A percentile compares a stretch with the other conserved stretches of the same genome.
Evolutionary conservation across 495 filamentous ascomycete genomes (phyloP).

Genomic region (Neurospora sp.): DNA sequence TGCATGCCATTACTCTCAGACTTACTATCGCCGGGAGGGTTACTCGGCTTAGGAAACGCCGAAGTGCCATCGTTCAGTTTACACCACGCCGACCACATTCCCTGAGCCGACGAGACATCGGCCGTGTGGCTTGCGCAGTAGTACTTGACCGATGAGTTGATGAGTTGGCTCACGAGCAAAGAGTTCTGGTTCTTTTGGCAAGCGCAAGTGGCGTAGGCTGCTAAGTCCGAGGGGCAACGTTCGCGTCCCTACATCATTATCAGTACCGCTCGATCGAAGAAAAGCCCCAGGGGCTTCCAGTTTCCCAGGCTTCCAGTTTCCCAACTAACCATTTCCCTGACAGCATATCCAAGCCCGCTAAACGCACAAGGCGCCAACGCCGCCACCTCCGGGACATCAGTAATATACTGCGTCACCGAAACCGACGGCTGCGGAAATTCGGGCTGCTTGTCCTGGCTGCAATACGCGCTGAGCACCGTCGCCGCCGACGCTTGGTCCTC

Average conservation of each 20-base stretch:
- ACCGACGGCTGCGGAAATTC: constrained; percentile 28
- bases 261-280: not conserved
- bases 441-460: constrained; percentile 26
- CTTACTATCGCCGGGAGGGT: constrained; percentile 36
- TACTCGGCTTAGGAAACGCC: constrained; percentile 30
- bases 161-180: constrained; percentile 22
- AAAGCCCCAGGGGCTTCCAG: not conserved
- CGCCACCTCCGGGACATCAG: constrained; percentile 32
- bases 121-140: constrained; percentile 27
- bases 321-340: constrained; percentile 27
- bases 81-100: constrained; percentile 39
- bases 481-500: constrained; percentile 35
- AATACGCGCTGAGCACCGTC: constrained; percentile 36
- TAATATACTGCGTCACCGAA: constrained; percentile 32
- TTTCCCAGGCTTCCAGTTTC: not conserved
- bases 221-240: constrained; percentile 27
- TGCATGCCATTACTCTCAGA: not conserved
- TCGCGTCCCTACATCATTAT: constrained; percentile 14
- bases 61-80: constrained; percentile 34
- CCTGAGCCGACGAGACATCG: constrained; percentile 36
- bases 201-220: constrained; percentile 34
- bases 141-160: constrained; percentile 30
- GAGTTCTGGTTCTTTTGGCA: constrained; percentile 39
- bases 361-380: constrained; percentile 36
- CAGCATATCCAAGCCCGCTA: constrained; percentile 26